Conservation (phyloP, 192 early-diverging fungal species). For the Umbelopsis vinacea region DNA sequence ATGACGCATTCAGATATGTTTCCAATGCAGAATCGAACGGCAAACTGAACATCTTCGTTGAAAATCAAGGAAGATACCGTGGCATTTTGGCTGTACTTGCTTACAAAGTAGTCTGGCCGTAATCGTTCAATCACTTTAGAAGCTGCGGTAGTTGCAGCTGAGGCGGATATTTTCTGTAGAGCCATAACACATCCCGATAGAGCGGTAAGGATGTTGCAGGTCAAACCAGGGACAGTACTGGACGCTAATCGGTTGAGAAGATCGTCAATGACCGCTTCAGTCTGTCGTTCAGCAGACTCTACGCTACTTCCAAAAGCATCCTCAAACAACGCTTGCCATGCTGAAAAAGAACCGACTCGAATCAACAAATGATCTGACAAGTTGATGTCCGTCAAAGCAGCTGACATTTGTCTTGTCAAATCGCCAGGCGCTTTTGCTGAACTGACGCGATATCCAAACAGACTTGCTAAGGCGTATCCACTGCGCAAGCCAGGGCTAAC, state of each 20-base stretch:
- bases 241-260: conserved; percentile 26
- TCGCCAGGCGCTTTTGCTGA: conserved; percentile 6
- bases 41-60: conserved; percentile 43
- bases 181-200: conserved; percentile 26
- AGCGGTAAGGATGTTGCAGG: conserved; percentile 35
- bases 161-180: not conserved
- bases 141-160: not conserved
- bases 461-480: conserved; percentile 49
- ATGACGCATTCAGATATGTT: conserved; percentile 33
- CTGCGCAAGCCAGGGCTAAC: conserved; percentile 56
- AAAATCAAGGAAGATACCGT: conserved; percentile 25
- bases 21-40: conserved; percentile 29
- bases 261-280: conserved; percentile 21
- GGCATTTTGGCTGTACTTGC: not conserved
- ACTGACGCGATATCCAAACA: conserved; percentile 18
- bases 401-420: conserved; percentile 50
- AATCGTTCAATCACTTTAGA: not conserved
- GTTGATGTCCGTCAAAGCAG: conserved; percentile 51
- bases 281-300: conserved; percentile 16
- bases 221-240: conserved; percentile 36
- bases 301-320: conserved; percentile 10
- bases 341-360: conserved; percentile 41
- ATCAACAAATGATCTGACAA: conserved; percentile 58
- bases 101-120: conserved; percentile 1
- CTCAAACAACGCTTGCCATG: conserved; percentile 56